A percentile compares a stretch with the other conserved stretches of the same genome.
phyloP scores from a whole-genome alignment of 169 alveolate species.

The Amoebophrya sp. region DNA sequence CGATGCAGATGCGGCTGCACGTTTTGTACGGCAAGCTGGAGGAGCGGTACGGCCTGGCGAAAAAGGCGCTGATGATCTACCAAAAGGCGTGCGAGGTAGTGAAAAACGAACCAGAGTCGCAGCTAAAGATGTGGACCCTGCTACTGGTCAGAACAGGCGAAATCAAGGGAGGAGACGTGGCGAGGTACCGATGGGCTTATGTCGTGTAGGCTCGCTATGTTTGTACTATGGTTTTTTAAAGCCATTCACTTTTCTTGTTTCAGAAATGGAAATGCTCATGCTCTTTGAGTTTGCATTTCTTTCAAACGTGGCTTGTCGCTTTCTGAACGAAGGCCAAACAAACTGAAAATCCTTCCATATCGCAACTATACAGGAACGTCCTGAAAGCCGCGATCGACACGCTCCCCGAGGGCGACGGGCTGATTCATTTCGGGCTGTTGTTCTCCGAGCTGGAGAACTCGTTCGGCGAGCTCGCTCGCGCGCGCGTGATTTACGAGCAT shows the following conservation, averaged over 20 bases:
- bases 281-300: too few species aligned
- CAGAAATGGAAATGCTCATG: too few species aligned
- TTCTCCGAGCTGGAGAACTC: conserved; percentile 58
- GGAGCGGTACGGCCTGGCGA: conserved; percentile 76
- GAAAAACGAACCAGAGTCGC: conserved; percentile 39
- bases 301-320: too few species aligned
- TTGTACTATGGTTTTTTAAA: background rate
- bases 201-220: background rate
- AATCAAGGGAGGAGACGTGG: background rate
- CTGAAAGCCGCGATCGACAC: background rate
- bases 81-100: conserved; percentile 50
- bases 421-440: background rate
- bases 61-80: conserved; percentile 67
- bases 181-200: background rate
- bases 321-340: too few species aligned
- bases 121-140: conserved; percentile 24
- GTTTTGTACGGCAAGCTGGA: conserved; percentile 72
- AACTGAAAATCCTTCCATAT: too few species aligned
- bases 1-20: conserved; percentile 28
- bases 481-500: conserved; percentile 75
- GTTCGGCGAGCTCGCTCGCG: conserved; percentile 82
- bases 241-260: too few species aligned
- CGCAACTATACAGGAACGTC: background rate
- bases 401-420: background rate
- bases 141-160: background rate